phyloP scores from a whole-genome alignment of 1,139 yeast genomes.

The Suhomyces taliae region DNA sequence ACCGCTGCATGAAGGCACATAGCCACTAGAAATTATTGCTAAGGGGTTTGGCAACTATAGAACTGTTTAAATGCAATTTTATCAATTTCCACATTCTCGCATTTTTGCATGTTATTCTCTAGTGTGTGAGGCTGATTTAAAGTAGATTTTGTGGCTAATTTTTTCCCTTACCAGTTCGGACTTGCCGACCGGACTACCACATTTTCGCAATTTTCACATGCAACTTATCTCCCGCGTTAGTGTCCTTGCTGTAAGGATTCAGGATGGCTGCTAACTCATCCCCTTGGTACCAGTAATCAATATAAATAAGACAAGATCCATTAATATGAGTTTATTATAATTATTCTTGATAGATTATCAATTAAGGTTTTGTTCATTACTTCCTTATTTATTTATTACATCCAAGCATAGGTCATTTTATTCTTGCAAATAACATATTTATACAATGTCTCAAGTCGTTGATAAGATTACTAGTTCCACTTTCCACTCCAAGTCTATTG shows the following conservation, averaged over 20 bases:
- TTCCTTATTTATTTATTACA: not conserved
- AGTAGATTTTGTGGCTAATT: not conserved
- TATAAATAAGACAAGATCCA: not conserved
- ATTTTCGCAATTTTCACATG: slow-evolving; percentile 10
- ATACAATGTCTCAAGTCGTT: slow-evolving; percentile 8
- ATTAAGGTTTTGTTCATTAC: not conserved
- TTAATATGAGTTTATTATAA: too few relatives aligned
- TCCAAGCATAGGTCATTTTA: not conserved
- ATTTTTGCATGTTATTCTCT: too few relatives aligned
- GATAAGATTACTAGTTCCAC: slow-evolving; percentile 10
- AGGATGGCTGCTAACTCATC: slow-evolving; percentile 12
- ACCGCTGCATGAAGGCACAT: too few relatives aligned
- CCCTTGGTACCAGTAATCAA: slow-evolving; percentile 1
- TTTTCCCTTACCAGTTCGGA: not conserved
- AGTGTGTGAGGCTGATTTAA: not conserved
- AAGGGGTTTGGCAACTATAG: too few relatives aligned
- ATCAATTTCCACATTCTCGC: too few relatives aligned
- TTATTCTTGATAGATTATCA: not conserved
- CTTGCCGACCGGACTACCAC: not conserved
- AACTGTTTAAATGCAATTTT: too few relatives aligned
- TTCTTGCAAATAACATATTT: not conserved
- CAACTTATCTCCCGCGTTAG: slow-evolving; percentile 10
- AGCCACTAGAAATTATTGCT: too few relatives aligned
- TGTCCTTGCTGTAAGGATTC: slow-evolving; percentile 2
- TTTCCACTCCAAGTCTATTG: slow-evolving; percentile 36